phyloP scores from a whole-genome alignment of 495 filamentous ascomycete genomes.

The Penicillium mononematosum region DNA sequence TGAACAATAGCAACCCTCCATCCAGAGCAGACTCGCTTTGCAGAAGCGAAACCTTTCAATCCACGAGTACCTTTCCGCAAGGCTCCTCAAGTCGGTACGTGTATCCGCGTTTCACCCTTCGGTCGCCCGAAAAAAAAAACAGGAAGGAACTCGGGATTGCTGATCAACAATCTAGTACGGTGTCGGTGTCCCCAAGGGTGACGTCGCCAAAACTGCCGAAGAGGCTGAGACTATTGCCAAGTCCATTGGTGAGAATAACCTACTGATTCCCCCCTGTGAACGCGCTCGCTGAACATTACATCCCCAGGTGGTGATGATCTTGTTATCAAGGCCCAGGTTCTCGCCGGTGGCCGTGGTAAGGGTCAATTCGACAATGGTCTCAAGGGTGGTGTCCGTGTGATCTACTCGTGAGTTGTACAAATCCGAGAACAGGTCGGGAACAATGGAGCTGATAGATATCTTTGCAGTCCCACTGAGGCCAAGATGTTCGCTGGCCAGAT shows the following conservation, averaged over 20 bases:
- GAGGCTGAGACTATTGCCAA: constrained; percentile 93
- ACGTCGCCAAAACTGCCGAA: constrained; percentile 74
- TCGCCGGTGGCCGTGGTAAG: constrained; percentile 96
- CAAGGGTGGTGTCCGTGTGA: constrained; percentile 96
- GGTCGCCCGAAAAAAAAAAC: constrained; percentile 20
- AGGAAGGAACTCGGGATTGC: constrained; percentile 12
- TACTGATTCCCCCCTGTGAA: constrained; percentile 3
- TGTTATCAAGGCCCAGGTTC: constrained; percentile 99
- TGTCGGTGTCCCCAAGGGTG: constrained; percentile 84
- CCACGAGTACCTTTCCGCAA: constrained; percentile 94
- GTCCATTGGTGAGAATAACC: constrained; percentile 62
- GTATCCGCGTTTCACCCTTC: constrained; percentile 18
- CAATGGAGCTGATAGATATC: constrained; percentile 20
- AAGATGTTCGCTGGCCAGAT: constrained; percentile 98
- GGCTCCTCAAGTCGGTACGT: constrained; percentile 78
- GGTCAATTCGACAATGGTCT: constrained; percentile 96
- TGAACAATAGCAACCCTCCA: constrained; percentile 44
- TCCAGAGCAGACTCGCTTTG: constrained; percentile 47
- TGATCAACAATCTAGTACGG: constrained; percentile 68
- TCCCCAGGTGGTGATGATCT: constrained; percentile 79
- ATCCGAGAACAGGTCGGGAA: background rate
- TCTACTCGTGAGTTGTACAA: constrained; percentile 73
- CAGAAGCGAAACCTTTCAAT: constrained; percentile 90
- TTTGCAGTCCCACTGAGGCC: constrained; percentile 68
- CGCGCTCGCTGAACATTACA: constrained; percentile 26